Conservation (phyloP, 345 rosid genomes). For the Kernera saxatilis region DNA sequence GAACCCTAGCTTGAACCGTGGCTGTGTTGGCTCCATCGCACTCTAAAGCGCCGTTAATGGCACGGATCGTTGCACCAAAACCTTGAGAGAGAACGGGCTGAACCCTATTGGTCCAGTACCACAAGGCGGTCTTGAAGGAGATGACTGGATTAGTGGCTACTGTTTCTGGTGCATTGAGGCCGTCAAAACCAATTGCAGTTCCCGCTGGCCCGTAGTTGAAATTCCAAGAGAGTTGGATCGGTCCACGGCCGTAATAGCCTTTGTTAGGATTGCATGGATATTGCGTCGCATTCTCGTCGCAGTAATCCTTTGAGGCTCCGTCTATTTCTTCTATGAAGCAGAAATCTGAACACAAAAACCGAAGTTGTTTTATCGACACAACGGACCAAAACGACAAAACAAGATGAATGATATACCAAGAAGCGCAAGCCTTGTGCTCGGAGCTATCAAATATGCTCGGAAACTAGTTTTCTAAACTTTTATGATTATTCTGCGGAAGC, state of each 20-base stretch:
- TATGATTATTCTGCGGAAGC: too few species aligned
- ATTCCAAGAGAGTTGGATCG: slow-evolving; percentile 63
- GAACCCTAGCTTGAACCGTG: slow-evolving; percentile 38
- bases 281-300: slow-evolving; percentile 35
- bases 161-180: slow-evolving; percentile 50
- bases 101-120: slow-evolving; percentile 64
- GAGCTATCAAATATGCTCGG: too few species aligned
- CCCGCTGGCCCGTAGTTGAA: slow-evolving; percentile 66
- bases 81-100: slow-evolving; percentile 51
- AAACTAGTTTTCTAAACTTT: too few species aligned
- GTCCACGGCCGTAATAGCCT: slow-evolving; percentile 61
- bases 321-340: slow-evolving; percentile 56
- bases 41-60: slow-evolving; percentile 53
- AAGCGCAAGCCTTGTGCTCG: background rate
- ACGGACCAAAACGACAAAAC: too few species aligned
- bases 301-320: slow-evolving; percentile 41
- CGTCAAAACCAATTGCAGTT: slow-evolving; percentile 41
- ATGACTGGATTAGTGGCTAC: slow-evolving; percentile 50
- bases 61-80: slow-evolving; percentile 62
- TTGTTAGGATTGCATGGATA: slow-evolving; percentile 53
- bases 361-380: background rate
- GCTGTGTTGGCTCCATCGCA: slow-evolving; percentile 44
- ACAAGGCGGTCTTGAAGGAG: slow-evolving; percentile 58
- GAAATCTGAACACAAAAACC: slow-evolving; percentile 35
- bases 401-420: background rate